These are phyloP conservation scores for Boletus vinaceobasis DNA, from an alignment of 768 basidiomycete genomes.

Conservation along the genomic window DNA sequence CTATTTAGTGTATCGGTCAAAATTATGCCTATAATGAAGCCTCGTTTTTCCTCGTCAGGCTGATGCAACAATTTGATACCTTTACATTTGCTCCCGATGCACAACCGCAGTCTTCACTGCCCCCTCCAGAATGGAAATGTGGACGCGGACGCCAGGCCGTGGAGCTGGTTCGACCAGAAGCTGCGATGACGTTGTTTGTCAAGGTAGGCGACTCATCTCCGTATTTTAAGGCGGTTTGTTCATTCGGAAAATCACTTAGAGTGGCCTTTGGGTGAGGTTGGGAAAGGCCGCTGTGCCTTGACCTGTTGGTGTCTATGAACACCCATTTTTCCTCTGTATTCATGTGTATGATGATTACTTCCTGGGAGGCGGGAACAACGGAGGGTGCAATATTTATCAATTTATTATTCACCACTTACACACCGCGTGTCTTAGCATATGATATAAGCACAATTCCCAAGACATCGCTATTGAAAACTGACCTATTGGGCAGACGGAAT, in stretches of 20 bases:
- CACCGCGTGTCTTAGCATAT: constrained; percentile 7
- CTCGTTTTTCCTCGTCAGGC: constrained; percentile 65
- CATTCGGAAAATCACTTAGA: constrained; percentile 32
- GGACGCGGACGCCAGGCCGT: constrained; percentile 44
- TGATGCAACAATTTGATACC: constrained; percentile 61
- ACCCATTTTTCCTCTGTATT: neutral
- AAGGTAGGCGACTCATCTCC: constrained; percentile 45
- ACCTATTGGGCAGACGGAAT: neutral
- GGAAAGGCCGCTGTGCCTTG: constrained; percentile 23
- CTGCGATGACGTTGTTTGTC: constrained; percentile 61
- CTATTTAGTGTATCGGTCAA: constrained; percentile 59
- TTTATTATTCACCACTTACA: constrained; percentile 11
- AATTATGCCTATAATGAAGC: constrained; percentile 77
- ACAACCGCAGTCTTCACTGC: constrained; percentile 60
- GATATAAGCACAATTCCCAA: neutral
- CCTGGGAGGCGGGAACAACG: neutral
- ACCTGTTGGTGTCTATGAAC: neutral
- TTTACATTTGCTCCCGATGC: constrained; percentile 59
- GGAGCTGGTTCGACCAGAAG: constrained; percentile 62
- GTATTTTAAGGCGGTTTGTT: neutral
- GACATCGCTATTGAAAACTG: neutral
- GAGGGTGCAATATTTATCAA: constrained; percentile 10
- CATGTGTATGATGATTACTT: neutral
- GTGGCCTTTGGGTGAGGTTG: constrained; percentile 59
- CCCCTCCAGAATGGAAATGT: constrained; percentile 53